phyloP scores from a whole-genome alignment of 2,329 filamentous ascomycete species.

The Diaporthe sp. region DNA sequence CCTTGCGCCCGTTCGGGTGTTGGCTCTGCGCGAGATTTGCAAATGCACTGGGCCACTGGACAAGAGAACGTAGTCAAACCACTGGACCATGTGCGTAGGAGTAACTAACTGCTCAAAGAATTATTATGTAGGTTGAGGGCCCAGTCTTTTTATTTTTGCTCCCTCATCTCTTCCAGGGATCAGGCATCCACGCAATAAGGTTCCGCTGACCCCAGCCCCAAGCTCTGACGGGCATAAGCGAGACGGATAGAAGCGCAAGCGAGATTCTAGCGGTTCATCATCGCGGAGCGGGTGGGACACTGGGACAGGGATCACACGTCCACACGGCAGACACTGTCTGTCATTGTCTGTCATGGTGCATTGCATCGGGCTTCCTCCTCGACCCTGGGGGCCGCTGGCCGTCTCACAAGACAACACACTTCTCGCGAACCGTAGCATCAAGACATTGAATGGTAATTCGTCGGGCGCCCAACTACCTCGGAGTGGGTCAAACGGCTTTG shows the following conservation, averaged over 20 bases:
- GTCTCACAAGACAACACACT: background rate
- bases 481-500: background rate
- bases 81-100: background rate
- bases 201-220: conserved; percentile 15
- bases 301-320: conserved; percentile 8
- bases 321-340: background rate
- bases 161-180: conserved; percentile 26
- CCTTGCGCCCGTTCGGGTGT: background rate
- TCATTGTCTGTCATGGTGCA: background rate
- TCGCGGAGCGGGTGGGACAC: background rate
- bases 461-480: background rate
- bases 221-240: conserved; percentile 32
- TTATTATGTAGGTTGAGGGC: background rate
- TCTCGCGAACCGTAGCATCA: background rate
- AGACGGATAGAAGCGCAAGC: conserved; percentile 36
- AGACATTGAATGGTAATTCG: background rate
- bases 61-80: background rate
- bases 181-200: conserved; percentile 31
- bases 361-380: background rate
- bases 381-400: background rate
- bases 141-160: conserved; percentile 19
- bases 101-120: background rate
- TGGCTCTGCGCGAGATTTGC: background rate
- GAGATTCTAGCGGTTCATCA: conserved; percentile 27
- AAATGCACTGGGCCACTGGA: background rate